Evolutionary conservation across 2,329 filamentous ascomycete genomes (phyloP).

Genomic region (Ceratocystis cubensis): DNA sequence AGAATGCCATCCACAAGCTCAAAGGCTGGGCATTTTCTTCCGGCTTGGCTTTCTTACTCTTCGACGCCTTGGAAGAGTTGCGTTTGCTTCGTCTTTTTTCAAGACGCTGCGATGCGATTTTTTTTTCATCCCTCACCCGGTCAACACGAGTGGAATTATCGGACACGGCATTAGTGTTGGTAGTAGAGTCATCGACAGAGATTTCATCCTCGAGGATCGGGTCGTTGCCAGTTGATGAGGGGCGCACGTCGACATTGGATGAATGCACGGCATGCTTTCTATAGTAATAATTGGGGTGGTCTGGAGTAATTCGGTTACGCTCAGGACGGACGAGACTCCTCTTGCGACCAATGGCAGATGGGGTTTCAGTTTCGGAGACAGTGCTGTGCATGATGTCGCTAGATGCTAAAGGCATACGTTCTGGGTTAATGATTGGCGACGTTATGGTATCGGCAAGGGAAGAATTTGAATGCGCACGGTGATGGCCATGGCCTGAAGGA

Average conservation of each 20-base stretch:
- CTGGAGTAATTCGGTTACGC: constrained; percentile 67
- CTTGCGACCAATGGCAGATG: constrained; percentile 50
- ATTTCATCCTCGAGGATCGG: constrained; percentile 71
- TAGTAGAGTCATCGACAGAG: constrained; percentile 42
- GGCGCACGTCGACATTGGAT: constrained; percentile 77
- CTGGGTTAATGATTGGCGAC: constrained; percentile 43
- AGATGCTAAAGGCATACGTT: constrained; percentile 44
- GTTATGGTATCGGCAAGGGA: constrained; percentile 47
- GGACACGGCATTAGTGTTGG: constrained; percentile 35
- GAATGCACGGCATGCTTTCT: constrained; percentile 88
- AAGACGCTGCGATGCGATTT: constrained; percentile 25
- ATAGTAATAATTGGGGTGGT: constrained; percentile 93
- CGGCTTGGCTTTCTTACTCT: constrained; percentile 42
- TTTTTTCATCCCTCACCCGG: constrained; percentile 29
- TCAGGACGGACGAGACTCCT: constrained; percentile 83
- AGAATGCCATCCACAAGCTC: constrained; percentile 92
- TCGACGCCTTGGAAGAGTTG: constrained; percentile 36
- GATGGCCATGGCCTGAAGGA: constrained; percentile 34
- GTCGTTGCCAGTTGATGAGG: constrained; percentile 86
- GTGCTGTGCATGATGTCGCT: constrained; percentile 26
- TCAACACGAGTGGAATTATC: constrained; percentile 33
- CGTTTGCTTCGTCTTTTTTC: constrained; percentile 27
- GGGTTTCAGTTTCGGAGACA: constrained; percentile 21
- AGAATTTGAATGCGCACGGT: constrained; percentile 44
- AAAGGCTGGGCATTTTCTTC: constrained; percentile 62